Evolutionary conservation across 352 stramenopile genomes (phyloP).

Genomic region (Phytophthora megakarya): DNA sequence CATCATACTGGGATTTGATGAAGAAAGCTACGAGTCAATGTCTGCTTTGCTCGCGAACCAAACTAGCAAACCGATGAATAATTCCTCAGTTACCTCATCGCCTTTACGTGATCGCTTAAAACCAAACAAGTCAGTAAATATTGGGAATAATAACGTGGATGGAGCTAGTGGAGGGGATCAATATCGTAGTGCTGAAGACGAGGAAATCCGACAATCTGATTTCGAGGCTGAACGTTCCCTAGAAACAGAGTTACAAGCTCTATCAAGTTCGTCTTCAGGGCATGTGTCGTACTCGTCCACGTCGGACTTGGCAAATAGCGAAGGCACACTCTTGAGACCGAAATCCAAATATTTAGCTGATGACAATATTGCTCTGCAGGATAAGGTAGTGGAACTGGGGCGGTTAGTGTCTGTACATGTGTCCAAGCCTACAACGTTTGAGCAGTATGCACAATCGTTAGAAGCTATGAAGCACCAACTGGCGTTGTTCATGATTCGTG

Average conservation of each 20-base stretch:
- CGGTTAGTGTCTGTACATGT: slow-evolving; percentile 8
- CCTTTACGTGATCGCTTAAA: slow-evolving; percentile 14
- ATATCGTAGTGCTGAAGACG: not conserved
- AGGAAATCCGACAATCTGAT: not conserved
- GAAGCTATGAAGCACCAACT: slow-evolving; percentile 35
- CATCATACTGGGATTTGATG: slow-evolving; percentile 65
- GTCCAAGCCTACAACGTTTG: slow-evolving; percentile 24
- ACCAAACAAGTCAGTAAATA: slow-evolving; percentile 12
- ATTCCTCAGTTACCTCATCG: slow-evolving; percentile 5
- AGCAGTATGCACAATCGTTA: slow-evolving; percentile 35
- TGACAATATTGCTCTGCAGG: not conserved
- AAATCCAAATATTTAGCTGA: slow-evolving; percentile 5
- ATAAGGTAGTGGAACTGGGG: slow-evolving; percentile 14
- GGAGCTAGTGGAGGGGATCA: slow-evolving; percentile 6
- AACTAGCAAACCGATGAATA: not conserved
- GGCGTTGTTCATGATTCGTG: slow-evolving; percentile 28
- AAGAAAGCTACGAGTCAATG: slow-evolving; percentile 73
- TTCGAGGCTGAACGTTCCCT: slow-evolving; percentile 10
- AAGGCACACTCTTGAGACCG: not conserved
- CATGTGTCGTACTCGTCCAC: slow-evolving; percentile 5
- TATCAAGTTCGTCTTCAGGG: slow-evolving; percentile 16
- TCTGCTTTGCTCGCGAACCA: slow-evolving; percentile 16
- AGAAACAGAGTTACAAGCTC: not conserved
- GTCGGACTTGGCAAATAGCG: not conserved
- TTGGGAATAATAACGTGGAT: slow-evolving; percentile 10